Evolutionary conservation across 345 rosid genomes (phyloP).

Genomic region (Citrus glauca): DNA sequence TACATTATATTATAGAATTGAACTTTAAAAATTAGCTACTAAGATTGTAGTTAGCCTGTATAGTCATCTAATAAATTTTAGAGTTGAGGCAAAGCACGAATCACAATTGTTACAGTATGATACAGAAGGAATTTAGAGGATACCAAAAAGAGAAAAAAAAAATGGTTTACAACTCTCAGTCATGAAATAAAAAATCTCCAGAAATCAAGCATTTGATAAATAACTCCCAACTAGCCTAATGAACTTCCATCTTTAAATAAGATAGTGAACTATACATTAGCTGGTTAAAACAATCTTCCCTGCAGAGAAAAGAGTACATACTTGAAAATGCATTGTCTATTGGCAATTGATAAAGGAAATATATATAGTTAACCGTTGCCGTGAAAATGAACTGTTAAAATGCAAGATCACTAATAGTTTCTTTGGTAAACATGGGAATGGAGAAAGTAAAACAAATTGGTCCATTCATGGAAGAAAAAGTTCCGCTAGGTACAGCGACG

Average conservation of each 20-base stretch:
- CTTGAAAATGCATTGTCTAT: neutral
- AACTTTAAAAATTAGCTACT: neutral
- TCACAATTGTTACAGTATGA: neutral
- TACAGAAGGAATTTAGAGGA: neutral
- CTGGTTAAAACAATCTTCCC: neutral
- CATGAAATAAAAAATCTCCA: neutral
- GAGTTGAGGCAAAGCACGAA: neutral
- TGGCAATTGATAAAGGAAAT: neutral
- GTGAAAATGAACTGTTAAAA: neutral
- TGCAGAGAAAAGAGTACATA: neutral
- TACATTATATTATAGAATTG: neutral
- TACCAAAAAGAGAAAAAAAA: neutral
- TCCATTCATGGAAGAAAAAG: constrained; percentile 15
- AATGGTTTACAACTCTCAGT: neutral
- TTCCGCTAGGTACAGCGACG: constrained; percentile 1
- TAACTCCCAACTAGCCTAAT: no score
- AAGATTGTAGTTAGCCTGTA: neutral
- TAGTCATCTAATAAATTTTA: neutral
- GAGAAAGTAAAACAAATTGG: neutral
- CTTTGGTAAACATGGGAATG: neutral
- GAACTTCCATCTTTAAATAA: neutral
- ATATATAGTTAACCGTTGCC: neutral
- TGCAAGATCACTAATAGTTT: neutral
- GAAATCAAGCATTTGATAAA: neutral
- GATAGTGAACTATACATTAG: neutral